These are phyloP conservation scores for Fraxinus dipetala DNA, from an alignment of 305 asterid genomes.

Conservation along the genomic window DNA sequence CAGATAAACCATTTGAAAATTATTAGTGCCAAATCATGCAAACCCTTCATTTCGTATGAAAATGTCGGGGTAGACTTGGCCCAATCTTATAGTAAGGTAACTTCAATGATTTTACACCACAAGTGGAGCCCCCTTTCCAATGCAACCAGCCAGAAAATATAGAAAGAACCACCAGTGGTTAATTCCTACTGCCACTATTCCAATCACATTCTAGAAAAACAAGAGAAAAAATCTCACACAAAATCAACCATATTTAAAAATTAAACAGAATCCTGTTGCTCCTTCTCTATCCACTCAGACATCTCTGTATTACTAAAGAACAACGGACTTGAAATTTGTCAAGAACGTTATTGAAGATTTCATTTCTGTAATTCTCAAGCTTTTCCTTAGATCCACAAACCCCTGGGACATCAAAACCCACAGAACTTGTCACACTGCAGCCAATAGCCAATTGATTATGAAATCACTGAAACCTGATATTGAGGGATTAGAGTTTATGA, in stretches of 20 bases:
- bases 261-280: background rate
- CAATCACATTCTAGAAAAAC: background rate
- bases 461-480: background rate
- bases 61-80: background rate
- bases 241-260: background rate
- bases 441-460: background rate
- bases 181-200: background rate
- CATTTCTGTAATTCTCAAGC: background rate
- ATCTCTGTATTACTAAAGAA: background rate
- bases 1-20: background rate
- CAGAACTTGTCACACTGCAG: background rate
- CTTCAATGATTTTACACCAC: background rate
- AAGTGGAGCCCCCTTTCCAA: background rate
- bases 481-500: background rate
- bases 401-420: background rate
- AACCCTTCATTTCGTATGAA: background rate
- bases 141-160: background rate
- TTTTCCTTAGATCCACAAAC: background rate
- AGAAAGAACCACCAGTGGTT: background rate
- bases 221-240: background rate
- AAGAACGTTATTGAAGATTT: background rate
- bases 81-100: background rate
- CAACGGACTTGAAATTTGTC: background rate
- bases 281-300: background rate
- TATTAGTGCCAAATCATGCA: background rate